Evolutionary conservation across 495 filamentous ascomycete species (phyloP), one percentile per base, ranked within the genome.

Genomic region (Aspergillus affinis): DNA sequence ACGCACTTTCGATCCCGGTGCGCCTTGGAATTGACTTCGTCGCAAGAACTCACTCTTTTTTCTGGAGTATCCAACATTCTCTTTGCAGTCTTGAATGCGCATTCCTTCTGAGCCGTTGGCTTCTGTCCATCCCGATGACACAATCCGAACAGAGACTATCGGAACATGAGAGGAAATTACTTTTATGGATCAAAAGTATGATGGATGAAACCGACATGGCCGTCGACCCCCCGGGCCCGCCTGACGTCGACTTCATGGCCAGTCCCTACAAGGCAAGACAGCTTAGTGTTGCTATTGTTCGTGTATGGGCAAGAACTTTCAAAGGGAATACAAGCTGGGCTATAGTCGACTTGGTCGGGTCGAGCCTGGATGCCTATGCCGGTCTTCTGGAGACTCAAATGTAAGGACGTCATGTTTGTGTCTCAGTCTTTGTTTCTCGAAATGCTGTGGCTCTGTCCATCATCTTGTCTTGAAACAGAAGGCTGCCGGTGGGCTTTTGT

Each of bases 141-240:
- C 76, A 78, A 51, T 66, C 75, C 5, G 76, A 80, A 45, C 78
- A 79, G 51, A 68, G 74, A 45, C 61, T 81, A 20, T 78, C 77
- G 2, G 78, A 79, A 26, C 77, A 91, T 55, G 88, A 91, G 68
- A 77, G 77, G 54, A 84, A 84, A 60, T 75, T 90, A 10, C 80
- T 89, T 20, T 72, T 84, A 46, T 88, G 83, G 78, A 80, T 91
- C 44, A 84, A 86, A 54, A 86, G 83, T 63, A 88, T 91, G 84
- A 80, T 91, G 63, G 85, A 89, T 66, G 88, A 91, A 76, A 90
- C 88, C 9, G 86, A 89, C 61, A 87, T 89, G 69, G 86, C 87
- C 48, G 84, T 87, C 44, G 73, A 76, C 65, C 73, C 73, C 8
- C 70, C 72, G 7, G 77, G 76, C 9, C 71, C 75, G 27, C 75